These are phyloP conservation scores for Melaleuca quinquenervia DNA, from an alignment of 345 rosid genomes.

Conservation along the genomic window DNA sequence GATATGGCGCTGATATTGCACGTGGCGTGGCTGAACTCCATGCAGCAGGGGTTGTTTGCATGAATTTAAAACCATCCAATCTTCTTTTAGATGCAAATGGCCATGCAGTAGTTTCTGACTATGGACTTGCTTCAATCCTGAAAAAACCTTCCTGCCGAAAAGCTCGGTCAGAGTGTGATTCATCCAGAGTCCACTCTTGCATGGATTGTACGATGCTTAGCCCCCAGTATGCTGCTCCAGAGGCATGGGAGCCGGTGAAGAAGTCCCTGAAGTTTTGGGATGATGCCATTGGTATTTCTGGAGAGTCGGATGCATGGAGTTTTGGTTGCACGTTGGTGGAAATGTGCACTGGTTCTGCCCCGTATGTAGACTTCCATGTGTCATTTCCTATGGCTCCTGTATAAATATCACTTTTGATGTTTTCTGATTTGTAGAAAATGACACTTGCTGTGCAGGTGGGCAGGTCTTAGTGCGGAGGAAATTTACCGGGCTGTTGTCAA, in stretches of 20 bases:
- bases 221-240: slow-evolving; percentile 93
- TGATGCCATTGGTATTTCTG: slow-evolving; percentile 79
- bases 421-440: not conserved
- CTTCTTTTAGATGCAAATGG: slow-evolving; percentile 78
- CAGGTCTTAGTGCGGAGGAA: slow-evolving; percentile 84
- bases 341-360: slow-evolving; percentile 97
- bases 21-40: slow-evolving; percentile 95
- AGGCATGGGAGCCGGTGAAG: slow-evolving; percentile 97
- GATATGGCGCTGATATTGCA: slow-evolving; percentile 93
- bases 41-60: slow-evolving; percentile 94
- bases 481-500: slow-evolving; percentile 85
- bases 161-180: slow-evolving; percentile 53
- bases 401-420: not conserved
- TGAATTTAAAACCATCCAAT: slow-evolving; percentile 95
- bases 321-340: slow-evolving; percentile 98
- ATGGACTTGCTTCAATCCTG: slow-evolving; percentile 78
- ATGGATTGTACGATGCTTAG: slow-evolving; percentile 82
- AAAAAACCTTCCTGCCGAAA: slow-evolving; percentile 82
- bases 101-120: slow-evolving; percentile 89
- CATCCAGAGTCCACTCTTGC: slow-evolving; percentile 57
- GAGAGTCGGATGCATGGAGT: slow-evolving; percentile 98
- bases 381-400: not conserved
- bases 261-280: slow-evolving; percentile 88
- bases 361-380: slow-evolving; percentile 51
- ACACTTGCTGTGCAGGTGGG: slow-evolving; percentile 55